Base-by-base conservation (phyloP, 129 eudicot genomes). In the Pittosporum tobira region DNA sequence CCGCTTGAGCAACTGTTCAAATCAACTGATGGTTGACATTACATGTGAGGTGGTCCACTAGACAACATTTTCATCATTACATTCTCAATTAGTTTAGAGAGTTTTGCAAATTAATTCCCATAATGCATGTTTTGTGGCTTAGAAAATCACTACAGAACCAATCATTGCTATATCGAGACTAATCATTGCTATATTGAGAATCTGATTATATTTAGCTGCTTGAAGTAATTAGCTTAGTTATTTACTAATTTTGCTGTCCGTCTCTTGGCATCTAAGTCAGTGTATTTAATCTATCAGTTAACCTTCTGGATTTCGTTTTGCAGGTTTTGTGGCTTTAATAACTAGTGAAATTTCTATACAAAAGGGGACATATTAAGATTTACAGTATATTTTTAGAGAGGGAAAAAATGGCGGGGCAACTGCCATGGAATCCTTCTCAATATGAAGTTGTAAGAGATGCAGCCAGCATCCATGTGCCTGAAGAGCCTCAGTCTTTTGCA, bases 401-500 rank as follows among this genome's bases (percentile, higher is more conserved):
- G 68, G 67, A 66, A 44, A 71, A 59, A 48, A 77, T 77, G 78
- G 71, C 75, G 34, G 57, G 58, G 27, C 44, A 49, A 34, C 50
- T 74, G 79, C 68, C 77, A 42, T 59, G 68, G 44, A 30, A 48
- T 70, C 63, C 61, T 64, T 74, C 75, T 69, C 64, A 55, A n/a
- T 34, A 51, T 34, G 61, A 66, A 51, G 26, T 30, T 26, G 74
- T 59, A 53, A 63, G 4, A 42, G 45, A 62, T 65, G 61, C 55
- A 55, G 55, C 56, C 50, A 45, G 20, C 55, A 47, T 36, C 3
- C 22, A 19, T 30, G 30, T 59, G 34, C 53, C 68, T 47, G 78
- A 63, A 63, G 68, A 60, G 24, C 29, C 59, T 15, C 72, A 45
- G 21, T 21, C 45, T 63, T 58, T 22, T 67, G 46, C 72, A 42